These are phyloP conservation scores for Syzygium aromaticum DNA, from an alignment of 345 rosid genomes.

Conservation along the genomic window DNA sequence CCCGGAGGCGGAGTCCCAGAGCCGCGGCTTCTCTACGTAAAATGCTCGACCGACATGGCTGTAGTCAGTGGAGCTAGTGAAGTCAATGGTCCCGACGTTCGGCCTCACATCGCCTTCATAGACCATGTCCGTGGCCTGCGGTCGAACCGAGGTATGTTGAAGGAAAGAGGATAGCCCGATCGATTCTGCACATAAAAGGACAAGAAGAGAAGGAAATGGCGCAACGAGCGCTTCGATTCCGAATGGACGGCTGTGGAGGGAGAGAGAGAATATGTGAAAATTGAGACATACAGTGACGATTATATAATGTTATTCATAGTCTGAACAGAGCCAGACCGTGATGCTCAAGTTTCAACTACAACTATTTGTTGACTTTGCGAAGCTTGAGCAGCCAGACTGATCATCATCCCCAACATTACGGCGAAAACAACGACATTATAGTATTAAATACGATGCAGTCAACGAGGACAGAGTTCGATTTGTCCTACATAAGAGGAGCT, in stretches of 20 bases:
- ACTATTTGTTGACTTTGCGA: not conserved
- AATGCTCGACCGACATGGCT: conserved; percentile 21
- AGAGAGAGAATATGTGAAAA: not conserved
- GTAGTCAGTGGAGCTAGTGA: conserved; percentile 6
- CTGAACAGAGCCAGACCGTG: not conserved
- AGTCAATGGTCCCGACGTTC: conserved; percentile 14
- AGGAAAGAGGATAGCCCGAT: conserved; percentile 4
- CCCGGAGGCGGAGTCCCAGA: conserved; percentile 23
- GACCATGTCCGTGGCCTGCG: not conserved
- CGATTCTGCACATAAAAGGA: not conserved
- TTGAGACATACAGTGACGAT: not conserved
- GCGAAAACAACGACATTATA: not conserved
- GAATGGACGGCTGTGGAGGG: not conserved
- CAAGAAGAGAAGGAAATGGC: not conserved
- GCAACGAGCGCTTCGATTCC: not conserved
- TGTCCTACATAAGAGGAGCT: not conserved
- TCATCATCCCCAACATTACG: not conserved
- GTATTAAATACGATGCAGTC: not conserved
- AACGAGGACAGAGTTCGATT: not conserved
- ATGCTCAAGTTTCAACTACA: not conserved
- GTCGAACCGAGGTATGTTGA: conserved; percentile 10
- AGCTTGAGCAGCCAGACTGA: not conserved
- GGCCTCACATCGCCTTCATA: conserved; percentile 29
- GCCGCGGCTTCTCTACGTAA: conserved; percentile 7
- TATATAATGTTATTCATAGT: not conserved